Evolutionary conservation across 192 early-diverging fungal genomes (phyloP).

Genomic region (Phycomyces nitens): DNA sequence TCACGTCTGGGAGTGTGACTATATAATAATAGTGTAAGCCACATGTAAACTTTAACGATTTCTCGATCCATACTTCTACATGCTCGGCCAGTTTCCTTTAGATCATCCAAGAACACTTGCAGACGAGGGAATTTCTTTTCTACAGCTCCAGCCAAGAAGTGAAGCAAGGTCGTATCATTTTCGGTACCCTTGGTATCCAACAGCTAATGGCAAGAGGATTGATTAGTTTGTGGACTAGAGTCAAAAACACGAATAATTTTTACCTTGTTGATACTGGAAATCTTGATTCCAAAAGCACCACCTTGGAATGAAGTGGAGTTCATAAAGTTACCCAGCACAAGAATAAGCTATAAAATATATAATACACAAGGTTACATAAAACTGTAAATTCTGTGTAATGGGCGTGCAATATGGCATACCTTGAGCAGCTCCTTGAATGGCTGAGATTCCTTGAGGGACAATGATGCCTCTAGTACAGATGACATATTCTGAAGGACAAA

Average conservation of each 20-base stretch:
- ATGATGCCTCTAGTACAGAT: slow-evolving; percentile 60
- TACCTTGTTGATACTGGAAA: slow-evolving; percentile 78
- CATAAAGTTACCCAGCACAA: slow-evolving; percentile 83
- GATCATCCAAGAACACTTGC: slow-evolving; percentile 61
- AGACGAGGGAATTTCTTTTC: slow-evolving; percentile 63
- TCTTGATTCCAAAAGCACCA: slow-evolving; percentile 84
- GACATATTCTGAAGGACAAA: slow-evolving; percentile 48
- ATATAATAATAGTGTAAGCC: slow-evolving; percentile 11
- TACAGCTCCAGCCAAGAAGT: slow-evolving; percentile 69
- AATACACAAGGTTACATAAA: slow-evolving; percentile 2
- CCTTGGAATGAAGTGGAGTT: slow-evolving; percentile 75
- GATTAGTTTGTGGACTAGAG: too few relatives aligned
- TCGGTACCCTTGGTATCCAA: slow-evolving; percentile 82
- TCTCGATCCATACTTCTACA: slow-evolving; percentile 53
- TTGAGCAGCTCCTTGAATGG: slow-evolving; percentile 71
- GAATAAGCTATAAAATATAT: slow-evolving; percentile 47
- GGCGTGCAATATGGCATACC: slow-evolving; percentile 24
- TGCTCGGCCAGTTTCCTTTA: slow-evolving; percentile 62
- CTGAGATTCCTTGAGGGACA: slow-evolving; percentile 61
- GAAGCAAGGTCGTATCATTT: slow-evolving; percentile 66
- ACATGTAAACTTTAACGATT: not conserved
- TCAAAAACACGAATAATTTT: not conserved
- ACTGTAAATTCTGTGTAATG: not conserved
- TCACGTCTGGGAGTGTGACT: slow-evolving; percentile 54
- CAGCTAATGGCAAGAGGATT: slow-evolving; percentile 34